phyloP scores from a whole-genome alignment of 495 filamentous ascomycete genomes.

The Penicillium roqueforti region DNA sequence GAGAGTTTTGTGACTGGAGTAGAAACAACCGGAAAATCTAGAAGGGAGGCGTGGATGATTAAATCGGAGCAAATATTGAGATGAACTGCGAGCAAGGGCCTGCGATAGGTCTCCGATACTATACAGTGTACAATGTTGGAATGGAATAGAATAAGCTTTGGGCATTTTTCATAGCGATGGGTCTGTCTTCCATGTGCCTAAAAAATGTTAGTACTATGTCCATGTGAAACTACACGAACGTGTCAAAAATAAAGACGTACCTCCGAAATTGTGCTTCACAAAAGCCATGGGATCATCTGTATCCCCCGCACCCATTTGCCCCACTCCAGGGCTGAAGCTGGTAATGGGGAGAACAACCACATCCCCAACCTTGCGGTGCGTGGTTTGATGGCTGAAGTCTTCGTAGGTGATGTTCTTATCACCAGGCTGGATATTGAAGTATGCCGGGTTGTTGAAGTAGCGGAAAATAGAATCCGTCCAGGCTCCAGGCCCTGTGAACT shows the following conservation, averaged over 20 bases:
- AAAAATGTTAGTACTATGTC: slow-evolving; percentile 11
- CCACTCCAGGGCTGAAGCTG: slow-evolving; percentile 91
- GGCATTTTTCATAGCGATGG: slow-evolving; percentile 27
- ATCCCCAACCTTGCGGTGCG: slow-evolving; percentile 82
- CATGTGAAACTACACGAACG: background rate
- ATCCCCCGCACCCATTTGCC: slow-evolving; percentile 89
- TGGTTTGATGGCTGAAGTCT: slow-evolving; percentile 84
- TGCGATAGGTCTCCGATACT: background rate
- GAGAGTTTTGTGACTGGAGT: background rate
- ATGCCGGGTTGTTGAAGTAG: slow-evolving; percentile 88
- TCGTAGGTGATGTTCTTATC: slow-evolving; percentile 72
- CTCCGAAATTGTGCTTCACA: slow-evolving; percentile 95
- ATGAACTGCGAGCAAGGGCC: background rate
- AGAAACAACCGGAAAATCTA: background rate
- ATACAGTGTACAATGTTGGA: background rate
- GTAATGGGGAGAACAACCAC: slow-evolving; percentile 94
- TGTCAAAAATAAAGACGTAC: slow-evolving; percentile 41
- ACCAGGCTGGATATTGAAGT: slow-evolving; percentile 74
- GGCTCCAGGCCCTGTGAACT: slow-evolving; percentile 90
- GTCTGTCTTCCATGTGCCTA: slow-evolving; percentile 39
- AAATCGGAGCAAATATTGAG: background rate
- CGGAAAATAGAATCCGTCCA: slow-evolving; percentile 93
- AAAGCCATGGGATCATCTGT: slow-evolving; percentile 94
- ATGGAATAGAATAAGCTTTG: background rate
- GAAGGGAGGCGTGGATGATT: background rate